phyloP scores from a whole-genome alignment of 139 green algal genomes.

The Micractinium sp. region DNA sequence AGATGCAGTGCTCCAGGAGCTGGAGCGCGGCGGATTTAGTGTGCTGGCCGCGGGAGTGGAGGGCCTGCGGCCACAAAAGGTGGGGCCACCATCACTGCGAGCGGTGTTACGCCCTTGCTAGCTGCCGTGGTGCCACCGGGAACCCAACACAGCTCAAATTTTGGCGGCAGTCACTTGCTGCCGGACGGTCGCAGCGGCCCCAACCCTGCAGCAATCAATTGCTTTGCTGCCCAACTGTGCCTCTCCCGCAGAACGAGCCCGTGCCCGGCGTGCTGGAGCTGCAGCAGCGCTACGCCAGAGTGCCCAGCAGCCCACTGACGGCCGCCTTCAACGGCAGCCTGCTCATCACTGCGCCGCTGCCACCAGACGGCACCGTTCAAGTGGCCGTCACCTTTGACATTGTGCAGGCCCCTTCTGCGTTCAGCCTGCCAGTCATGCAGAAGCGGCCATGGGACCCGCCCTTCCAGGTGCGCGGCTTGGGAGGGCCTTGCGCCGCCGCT shows the following conservation, averaged over 20 bases:
- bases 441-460: constrained; percentile 22
- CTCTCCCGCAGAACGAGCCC: background rate
- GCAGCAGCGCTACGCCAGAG: constrained; percentile 20
- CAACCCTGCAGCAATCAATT: background rate
- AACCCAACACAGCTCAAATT: too few species aligned
- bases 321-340: background rate
- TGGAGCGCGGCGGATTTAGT: background rate
- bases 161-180: too few species aligned
- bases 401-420: constrained; percentile 15
- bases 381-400: constrained; percentile 14
- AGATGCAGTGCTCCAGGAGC: background rate
- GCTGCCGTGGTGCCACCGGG: too few species aligned
- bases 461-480: constrained; percentile 10
- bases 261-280: background rate
- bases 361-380: background rate
- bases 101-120: too few species aligned
- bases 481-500: too few species aligned
- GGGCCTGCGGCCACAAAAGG: constrained; percentile 11
- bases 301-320: background rate
- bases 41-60: background rate
- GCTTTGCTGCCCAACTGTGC: background rate
- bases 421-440: constrained; percentile 29
- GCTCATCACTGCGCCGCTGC: background rate
- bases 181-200: too few species aligned
- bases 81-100: background rate